Base-by-base conservation (phyloP, 1,284 basidiomycete genomes). In the Athelia psychrophila region DNA sequence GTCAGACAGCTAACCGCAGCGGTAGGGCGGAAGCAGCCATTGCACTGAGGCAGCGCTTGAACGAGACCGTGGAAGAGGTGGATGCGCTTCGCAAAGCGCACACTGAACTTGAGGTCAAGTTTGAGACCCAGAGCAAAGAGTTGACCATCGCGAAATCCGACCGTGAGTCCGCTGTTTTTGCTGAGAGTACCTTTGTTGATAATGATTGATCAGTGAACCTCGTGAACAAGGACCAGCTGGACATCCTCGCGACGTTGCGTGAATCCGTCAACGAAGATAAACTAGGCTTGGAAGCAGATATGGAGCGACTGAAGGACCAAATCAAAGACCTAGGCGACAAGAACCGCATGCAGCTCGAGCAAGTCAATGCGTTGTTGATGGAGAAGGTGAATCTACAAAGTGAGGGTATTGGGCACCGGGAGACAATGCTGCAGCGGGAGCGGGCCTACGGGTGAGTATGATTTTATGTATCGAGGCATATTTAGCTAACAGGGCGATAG, bases 301-400 rank as follows among this genome's bases (percentile, higher is more conserved):
- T 91, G 38, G 75, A 78, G 36, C 75, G 76, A 25, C 69, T 95
- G 36, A 83, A 80, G 61, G 79, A 79, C 45, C 83, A 91, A 59
- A 80, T 93, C 62, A 82, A 79, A 53, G 85, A 88, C 23, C 75
- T 92, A 2, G 74, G 74, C 40, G 93, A 96, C 60, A 94, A 93
- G 77, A 91, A 90, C 66, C 80, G 86, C 61, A 91, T 95, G 86
- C 92, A 95, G 63, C 81, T 95, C 40, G 93, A 95, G 70, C 93
- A 96, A 67, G 84, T 95, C 64, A 94, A 95, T 60, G 79, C 70
- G 4, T 76, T 98, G 33, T 73, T 98, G 2, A 75, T 96, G 51
- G 95, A 98, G 67, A 98, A 98, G 74, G 88, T 97, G 52, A 91
- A 82, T 59, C 70, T 97, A 45, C 95, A 97, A 68, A 87, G 84